Conservation (phyloP, 495 filamentous ascomycete species). For the Barbatosphaeria neglecta region DNA sequence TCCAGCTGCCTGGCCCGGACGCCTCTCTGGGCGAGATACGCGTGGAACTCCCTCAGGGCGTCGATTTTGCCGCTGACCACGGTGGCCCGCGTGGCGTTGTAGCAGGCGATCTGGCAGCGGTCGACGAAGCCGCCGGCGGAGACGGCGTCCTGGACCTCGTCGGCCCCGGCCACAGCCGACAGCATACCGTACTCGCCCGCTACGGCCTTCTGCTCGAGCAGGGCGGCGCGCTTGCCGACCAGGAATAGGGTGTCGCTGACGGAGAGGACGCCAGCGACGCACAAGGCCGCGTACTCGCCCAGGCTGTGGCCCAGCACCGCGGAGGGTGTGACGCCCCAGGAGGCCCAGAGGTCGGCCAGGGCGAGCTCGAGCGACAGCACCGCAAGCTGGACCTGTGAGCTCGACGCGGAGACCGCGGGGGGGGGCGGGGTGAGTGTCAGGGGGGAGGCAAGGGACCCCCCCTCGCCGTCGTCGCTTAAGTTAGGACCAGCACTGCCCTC, state of each 20-base stretch:
- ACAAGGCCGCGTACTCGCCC: constrained; percentile 80
- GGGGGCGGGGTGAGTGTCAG: too few species aligned
- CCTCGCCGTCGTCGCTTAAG: too few species aligned
- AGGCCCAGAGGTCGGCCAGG: constrained; percentile 64
- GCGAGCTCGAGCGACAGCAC: constrained; percentile 77
- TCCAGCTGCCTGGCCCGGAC: constrained; percentile 57
- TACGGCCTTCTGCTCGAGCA: constrained; percentile 62
- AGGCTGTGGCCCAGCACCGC: constrained; percentile 77
- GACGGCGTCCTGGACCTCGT: constrained; percentile 27
- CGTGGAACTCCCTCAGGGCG: constrained; percentile 45
- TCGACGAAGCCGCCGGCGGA: constrained; percentile 11
- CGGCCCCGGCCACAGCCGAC: constrained; percentile 36
- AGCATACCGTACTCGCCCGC: constrained; percentile 61
- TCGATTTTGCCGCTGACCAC: constrained; percentile 43
- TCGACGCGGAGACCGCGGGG: too few species aligned
- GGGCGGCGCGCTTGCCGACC: constrained; percentile 62
- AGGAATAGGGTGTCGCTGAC: constrained; percentile 71
- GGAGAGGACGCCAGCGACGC: constrained; percentile 72
- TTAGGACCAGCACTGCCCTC: too few species aligned
- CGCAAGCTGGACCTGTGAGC: constrained; percentile 67
- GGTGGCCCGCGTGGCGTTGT: constrained; percentile 49
- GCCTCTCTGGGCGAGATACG: constrained; percentile 45
- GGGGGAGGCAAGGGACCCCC: too few species aligned
- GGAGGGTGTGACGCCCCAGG: constrained; percentile 64
- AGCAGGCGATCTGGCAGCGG: constrained; percentile 41